These are phyloP conservation scores for Alternaria triticina DNA, from an alignment of 2,329 filamentous ascomycete species.

Conservation along the genomic window DNA sequence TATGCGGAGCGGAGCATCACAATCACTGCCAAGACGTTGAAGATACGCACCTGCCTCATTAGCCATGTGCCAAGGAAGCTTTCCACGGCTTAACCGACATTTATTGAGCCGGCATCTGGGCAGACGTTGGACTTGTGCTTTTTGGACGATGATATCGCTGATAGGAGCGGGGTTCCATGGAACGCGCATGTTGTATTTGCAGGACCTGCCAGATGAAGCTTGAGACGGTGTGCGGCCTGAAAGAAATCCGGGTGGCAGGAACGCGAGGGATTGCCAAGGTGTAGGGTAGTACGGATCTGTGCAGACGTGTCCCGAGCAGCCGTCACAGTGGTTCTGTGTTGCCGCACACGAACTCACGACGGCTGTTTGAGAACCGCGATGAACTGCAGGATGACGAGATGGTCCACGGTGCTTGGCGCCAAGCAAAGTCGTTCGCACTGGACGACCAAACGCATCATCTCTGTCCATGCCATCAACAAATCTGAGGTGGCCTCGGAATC, in stretches of 20 bases:
- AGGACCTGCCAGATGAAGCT: constrained; percentile 30
- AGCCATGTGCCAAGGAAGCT: constrained; percentile 29
- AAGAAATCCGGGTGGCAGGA: constrained; percentile 3
- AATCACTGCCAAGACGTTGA: constrained; percentile 21
- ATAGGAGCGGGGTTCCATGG: constrained; percentile 24
- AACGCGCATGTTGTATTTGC: constrained; percentile 12
- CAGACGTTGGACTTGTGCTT: constrained; percentile 18
- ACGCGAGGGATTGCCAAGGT: constrained; percentile 11
- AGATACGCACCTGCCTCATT: constrained; percentile 24
- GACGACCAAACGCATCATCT: not conserved
- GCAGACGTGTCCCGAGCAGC: not conserved
- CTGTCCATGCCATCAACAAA: not conserved
- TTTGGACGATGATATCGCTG: constrained; percentile 15
- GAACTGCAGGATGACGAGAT: not conserved
- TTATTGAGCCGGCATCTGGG: constrained; percentile 20
- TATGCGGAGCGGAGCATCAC: constrained; percentile 16
- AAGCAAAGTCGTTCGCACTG: not conserved
- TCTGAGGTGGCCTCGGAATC: not conserved
- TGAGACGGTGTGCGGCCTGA: constrained; percentile 11
- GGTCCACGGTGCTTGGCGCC: not conserved
- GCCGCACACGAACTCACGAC: not conserved
- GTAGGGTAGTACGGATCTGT: not conserved
- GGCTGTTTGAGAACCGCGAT: not conserved
- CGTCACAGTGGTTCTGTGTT: not conserved
- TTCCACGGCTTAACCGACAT: constrained; percentile 28